Evolutionary conservation across 306 rosid genomes (phyloP).

Genomic region (Begonia loranthoides): DNA sequence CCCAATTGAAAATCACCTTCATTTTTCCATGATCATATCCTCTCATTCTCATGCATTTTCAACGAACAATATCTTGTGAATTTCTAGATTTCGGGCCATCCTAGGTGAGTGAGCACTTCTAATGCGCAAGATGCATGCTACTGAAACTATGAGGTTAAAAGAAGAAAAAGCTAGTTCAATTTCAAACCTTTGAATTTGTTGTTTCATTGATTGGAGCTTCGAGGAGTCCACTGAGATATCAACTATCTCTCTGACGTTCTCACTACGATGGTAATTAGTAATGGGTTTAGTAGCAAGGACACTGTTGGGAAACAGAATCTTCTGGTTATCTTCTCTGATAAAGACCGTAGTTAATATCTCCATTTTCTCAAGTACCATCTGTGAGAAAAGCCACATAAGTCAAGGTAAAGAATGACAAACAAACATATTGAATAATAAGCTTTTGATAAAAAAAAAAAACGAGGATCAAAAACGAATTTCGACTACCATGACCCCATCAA

Average conservation of each 20-base stretch:
- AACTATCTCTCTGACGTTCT: conserved; percentile 24
- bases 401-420: not conserved
- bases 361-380: conserved; percentile 40
- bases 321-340: conserved; percentile 29
- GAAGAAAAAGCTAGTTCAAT: too few relatives aligned
- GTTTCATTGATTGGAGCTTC: conserved; percentile 16
- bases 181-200: conserved; percentile 10
- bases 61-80: too few relatives aligned
- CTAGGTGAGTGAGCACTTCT: too few relatives aligned
- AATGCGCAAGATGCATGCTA: too few relatives aligned
- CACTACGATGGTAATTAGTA: conserved; percentile 25
- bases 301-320: conserved; percentile 24
- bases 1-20: not conserved
- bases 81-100: too few relatives aligned
- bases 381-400: not conserved
- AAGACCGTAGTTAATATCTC: conserved; percentile 30
- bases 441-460: too few relatives aligned
- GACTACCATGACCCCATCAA: conserved; percentile 27
- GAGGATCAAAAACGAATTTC: too few relatives aligned
- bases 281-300: conserved; percentile 24
- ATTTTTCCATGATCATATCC: too few relatives aligned
- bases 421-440: too few relatives aligned
- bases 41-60: too few relatives aligned
- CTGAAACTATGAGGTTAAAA: too few relatives aligned
- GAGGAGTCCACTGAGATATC: conserved; percentile 25